Base-by-base conservation (phyloP, 768 basidiomycete species). In the Crassisporium funariophilum region DNA sequence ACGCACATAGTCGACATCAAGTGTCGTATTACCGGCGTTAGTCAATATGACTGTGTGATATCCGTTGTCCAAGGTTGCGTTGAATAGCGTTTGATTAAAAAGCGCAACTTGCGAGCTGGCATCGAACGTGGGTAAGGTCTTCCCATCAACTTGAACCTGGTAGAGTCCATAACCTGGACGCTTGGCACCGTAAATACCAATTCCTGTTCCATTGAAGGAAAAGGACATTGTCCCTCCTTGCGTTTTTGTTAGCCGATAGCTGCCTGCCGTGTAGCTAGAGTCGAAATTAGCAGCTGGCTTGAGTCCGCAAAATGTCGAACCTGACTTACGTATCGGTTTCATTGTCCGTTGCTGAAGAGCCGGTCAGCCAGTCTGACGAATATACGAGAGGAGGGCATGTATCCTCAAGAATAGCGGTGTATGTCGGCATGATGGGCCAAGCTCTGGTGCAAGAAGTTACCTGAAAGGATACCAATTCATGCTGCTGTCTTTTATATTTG, bases 181-280 rank as follows among this genome's bases (percentile, higher is more conserved):
- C 36, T 61, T 57, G n/a, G 60, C 50, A 25, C 60, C 57, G 41
- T 51, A 58, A 17, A 61, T 46, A 12, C 48, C 53, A 22, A 59
- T 50, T 23, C 40, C 59, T 6, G 67, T 68, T 9, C 73, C 73
- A 31, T 70, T 68, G 61, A 71, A 75, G 40, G 38, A 48, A 47
- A 74, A 61, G 0, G 57, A 57, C 13, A 54, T 57, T 13, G 41
- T 45, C 3, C 68, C 64, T 5, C 55, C 57, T 22, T 55, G 55
- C 1, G 52, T 51, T 21, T 68, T 62, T 25, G 70, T 69, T 19
- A 50, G 58, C n/a, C 64, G 62, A 37, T 72, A 76, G 15, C 66
- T 71, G 20, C 66, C 68, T 21, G 60, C 60, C 10, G 62, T 61
- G 35, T 65, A 67, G 9, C 68, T 69, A 29, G 20, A 33, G 17